A percentile compares a stretch with the other conserved stretches of the same genome.
These are phyloP conservation scores for Myrmaecium sp. DNA, from an alignment of 2,329 filamentous ascomycete species.

Conservation along the genomic window DNA sequence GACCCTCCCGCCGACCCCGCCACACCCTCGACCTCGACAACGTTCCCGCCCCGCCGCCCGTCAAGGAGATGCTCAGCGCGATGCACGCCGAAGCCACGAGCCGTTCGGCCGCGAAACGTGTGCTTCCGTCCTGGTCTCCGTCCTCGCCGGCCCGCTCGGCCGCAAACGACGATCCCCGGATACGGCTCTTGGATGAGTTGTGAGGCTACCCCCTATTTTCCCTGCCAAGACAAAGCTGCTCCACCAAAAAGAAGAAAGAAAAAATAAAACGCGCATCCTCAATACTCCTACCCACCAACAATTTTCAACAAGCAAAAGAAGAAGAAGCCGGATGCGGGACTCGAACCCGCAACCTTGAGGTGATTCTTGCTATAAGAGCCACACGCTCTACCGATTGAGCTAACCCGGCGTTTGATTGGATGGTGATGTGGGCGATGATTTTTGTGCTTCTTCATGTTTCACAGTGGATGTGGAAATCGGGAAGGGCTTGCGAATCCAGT, in stretches of 20 bases:
- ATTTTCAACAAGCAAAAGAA: too few species aligned
- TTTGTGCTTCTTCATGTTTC: too few species aligned
- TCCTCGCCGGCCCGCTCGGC: constrained; percentile 1
- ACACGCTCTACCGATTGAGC: constrained; percentile 32
- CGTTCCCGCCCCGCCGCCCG: constrained; percentile 15
- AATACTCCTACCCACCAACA: too few species aligned
- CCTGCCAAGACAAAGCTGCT: too few species aligned
- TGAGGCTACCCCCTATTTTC: constrained; percentile 2
- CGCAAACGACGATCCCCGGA: constrained; percentile 4
- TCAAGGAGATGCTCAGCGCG: constrained; percentile 15
- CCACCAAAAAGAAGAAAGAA: too few species aligned
- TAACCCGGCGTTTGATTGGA: too few species aligned
- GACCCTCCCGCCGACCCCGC: constrained; percentile 7
- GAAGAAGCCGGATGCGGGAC: constrained; percentile 1
- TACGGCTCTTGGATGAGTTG: constrained; percentile 10
- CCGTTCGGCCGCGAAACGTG: background rate
- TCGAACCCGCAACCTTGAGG: constrained; percentile 2
- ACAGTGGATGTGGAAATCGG: background rate
- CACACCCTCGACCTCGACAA: constrained; percentile 9
- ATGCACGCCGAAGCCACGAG: constrained; percentile 2
- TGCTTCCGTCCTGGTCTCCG: background rate
- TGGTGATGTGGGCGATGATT: too few species aligned
- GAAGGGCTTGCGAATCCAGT: background rate
- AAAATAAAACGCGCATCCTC: too few species aligned
- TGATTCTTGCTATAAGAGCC: constrained; percentile 30